Conservation (phyloP, 768 basidiomycete species). For the Fomitopsis serialis region DNA sequence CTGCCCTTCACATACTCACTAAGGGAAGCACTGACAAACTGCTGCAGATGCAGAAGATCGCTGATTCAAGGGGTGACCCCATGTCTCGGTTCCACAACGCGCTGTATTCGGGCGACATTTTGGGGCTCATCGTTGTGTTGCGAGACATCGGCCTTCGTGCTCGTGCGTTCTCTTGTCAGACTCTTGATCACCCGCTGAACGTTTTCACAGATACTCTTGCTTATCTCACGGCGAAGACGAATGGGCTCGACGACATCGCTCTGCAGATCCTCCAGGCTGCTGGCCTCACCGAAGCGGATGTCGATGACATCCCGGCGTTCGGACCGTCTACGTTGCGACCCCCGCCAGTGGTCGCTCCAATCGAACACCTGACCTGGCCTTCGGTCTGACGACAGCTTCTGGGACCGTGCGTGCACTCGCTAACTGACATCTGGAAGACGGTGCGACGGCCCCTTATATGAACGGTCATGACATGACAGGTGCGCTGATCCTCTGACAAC, state of each 20-base stretch:
- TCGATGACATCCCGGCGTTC: slow-evolving; percentile 77
- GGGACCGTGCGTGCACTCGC: slow-evolving; percentile 92
- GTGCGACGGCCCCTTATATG: slow-evolving; percentile 57
- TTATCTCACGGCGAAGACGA: slow-evolving; percentile 94
- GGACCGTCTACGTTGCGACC: slow-evolving; percentile 66
- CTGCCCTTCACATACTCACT: slow-evolving; percentile 95
- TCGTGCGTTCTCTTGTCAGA: slow-evolving; percentile 45
- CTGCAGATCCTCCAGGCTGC: slow-evolving; percentile 86
- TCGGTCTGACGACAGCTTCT: slow-evolving; percentile 87
- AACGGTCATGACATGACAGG: slow-evolving; percentile 62
- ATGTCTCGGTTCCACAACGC: slow-evolving; percentile 99
- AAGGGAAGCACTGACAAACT: slow-evolving; percentile 92
- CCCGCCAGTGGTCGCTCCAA: slow-evolving; percentile 73
- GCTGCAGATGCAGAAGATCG: slow-evolving; percentile 98
- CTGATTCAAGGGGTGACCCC: slow-evolving; percentile 89
- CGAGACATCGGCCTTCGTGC: slow-evolving; percentile 93
- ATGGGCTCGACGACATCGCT: slow-evolving; percentile 86
- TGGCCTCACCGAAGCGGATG: slow-evolving; percentile 81
- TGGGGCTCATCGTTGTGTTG: slow-evolving; percentile 78
- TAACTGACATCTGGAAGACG: slow-evolving; percentile 69
- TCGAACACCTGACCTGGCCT: slow-evolving; percentile 82
- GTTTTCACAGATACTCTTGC: slow-evolving; percentile 76
- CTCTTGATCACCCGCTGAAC: background rate
- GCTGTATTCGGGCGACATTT: slow-evolving; percentile 89
- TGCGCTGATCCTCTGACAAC: no score